Evolutionary conservation across 768 basidiomycete genomes (phyloP), one percentile per base, ranked within the genome.

Genomic region (Lactarius quietus): DNA sequence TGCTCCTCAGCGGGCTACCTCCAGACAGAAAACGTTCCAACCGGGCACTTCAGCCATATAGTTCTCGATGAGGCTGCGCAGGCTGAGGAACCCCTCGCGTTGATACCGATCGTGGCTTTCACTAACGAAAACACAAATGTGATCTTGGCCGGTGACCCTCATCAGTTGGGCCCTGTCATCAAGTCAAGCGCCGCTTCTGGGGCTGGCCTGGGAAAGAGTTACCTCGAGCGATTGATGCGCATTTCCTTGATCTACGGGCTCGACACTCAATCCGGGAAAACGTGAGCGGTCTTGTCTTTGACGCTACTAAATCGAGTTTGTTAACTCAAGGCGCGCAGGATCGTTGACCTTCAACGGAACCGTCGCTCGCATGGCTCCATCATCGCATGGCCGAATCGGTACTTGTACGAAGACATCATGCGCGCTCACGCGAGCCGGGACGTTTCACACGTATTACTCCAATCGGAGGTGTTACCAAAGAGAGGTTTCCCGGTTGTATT

Each of bases 51-150:
- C 72, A 80, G 78, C 10, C 86, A 90, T 65, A 85, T 90, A 17
- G 86, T 90, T 70, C 74, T 88, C 10, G 88, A 90, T 68, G 88
- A 90, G 71, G 88, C 87, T 0, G 88, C 86, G 0, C 88, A 90
- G 69, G 86, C 87, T 2, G 86, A 84, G 0, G 88, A 90, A 72
- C 86, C 87, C 0, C 88, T 89, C 71, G 78, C 79, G 0, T 85
- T 88, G 74, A 79, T 88, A 18, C 74, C 83, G 0, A 82, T 89
- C 74, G 86, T 86, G 75, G 84, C 83, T 1, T 78, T 88, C 73
- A 83, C 85, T 0, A 78, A 82, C 61, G 72, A 72, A 5, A 61
- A 69, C 0, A 90, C 88, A 0, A 86, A 84, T 56, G 73, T 90
- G 29, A 73, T 90, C 3, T 76, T 91, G 0, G 83, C 86, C 1